Evolutionary conservation across 352 stramenopile genomes (phyloP).

Genomic region (Phytophthora ramorum): DNA sequence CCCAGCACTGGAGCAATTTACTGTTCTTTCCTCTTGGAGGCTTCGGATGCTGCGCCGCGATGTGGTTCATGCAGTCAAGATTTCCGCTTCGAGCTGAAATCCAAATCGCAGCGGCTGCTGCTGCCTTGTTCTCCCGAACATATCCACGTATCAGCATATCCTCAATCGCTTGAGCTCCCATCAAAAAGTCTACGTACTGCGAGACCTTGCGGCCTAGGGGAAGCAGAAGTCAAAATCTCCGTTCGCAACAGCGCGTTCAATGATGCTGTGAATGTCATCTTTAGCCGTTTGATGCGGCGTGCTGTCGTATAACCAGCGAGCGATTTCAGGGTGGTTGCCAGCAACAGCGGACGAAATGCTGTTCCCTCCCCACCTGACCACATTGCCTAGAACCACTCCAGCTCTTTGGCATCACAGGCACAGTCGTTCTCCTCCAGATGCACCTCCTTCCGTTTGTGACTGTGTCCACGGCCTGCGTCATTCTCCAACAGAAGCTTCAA

Average conservation of each 20-base stretch:
- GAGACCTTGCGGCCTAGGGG: not conserved
- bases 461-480: not conserved
- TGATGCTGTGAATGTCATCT: not conserved
- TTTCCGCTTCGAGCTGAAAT: not conserved
- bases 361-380: slow-evolving; percentile 1
- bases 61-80: not conserved
- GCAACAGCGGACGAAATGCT: not conserved
- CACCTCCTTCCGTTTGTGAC: not conserved
- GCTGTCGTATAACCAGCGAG: slow-evolving; percentile 1
- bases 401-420: not conserved
- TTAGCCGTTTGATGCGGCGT: not conserved
- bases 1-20: not conserved
- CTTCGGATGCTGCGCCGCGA: not conserved
- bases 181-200: not conserved
- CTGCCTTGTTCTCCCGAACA: not conserved
- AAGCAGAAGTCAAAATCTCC: slow-evolving; percentile 3
- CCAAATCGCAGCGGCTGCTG: not conserved
- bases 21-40: not conserved
- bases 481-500: not conserved
- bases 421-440: not conserved
- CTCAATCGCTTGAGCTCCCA: not conserved
- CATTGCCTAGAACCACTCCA: not conserved
- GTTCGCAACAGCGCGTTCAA: not conserved
- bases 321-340: not conserved
- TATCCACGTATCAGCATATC: slow-evolving; percentile 4